Base-by-base conservation (phyloP, 345 rosid genomes). In the Eucalyptus camaldulensis region DNA sequence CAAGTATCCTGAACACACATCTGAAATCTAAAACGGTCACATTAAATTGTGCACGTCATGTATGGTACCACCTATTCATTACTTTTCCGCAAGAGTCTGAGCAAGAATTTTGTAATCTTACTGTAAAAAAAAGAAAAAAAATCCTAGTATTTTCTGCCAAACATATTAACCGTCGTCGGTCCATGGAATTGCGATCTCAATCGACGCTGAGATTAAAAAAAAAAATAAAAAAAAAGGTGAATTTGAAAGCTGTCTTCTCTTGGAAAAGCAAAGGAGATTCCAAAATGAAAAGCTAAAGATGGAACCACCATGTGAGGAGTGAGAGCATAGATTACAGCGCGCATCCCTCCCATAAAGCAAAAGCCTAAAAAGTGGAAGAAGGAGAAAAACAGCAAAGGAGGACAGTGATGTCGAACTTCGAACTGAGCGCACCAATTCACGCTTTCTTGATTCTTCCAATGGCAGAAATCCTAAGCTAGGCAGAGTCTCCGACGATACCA, bases 241-340 rank as follows among this genome's bases (percentile, higher is more conserved):
- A 87, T 87, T 89, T 88, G 87, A 89, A 88, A 81, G 51, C 87
- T 88, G 85, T 90, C 45, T 50, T 88, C 88, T 76, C 91, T 87
- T 76, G 88, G 88, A 87, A 88, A 86, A 88, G 81, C 91, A 93
- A 93, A 88, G 93, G 60, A 90, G 95, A 94, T 93, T 94, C 95
- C 92, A 87, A 87, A 87, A 90, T 88, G 56, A 76, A 89, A 89
- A 88, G 89, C 67, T 19, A 76, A 76, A 76, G 83, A 37, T 76
- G 47, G 83, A 72, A 33, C 81, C 81, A 21, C 62, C 62, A 56
- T 56, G 29, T 76, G 45, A 37, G 13, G 45, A 37, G 83, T 3
- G 83, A 37, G 45, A 21, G 27, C 83, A 76, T 29, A 29, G 24
- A 10, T 10, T 76, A 21, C 27, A 10, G 47, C 0, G 45, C 45